Conservation (phyloP, 768 basidiomycete species). For the Daedaleopsis nitida region DNA sequence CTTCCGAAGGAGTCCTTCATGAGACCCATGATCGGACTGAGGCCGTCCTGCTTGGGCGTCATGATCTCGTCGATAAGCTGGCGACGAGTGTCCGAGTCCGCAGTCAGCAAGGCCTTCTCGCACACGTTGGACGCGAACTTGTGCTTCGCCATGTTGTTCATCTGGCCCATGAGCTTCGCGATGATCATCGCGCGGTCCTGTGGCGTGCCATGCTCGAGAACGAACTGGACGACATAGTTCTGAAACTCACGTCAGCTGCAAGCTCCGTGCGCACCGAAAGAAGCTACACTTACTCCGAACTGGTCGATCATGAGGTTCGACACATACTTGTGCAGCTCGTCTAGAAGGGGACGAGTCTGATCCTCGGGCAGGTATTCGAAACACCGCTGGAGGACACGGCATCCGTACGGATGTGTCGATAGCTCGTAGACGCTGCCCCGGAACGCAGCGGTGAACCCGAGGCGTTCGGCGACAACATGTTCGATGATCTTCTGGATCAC, state of each 20-base stretch:
- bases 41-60: constrained; percentile 60
- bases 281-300: constrained; percentile 67
- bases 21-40: constrained; percentile 64
- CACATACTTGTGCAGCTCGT: constrained; percentile 77
- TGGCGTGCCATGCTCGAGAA: constrained; percentile 77
- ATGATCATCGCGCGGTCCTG: constrained; percentile 72
- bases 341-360: constrained; percentile 69
- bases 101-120: constrained; percentile 81
- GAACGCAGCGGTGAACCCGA: constrained; percentile 76
- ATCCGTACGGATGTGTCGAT: constrained; percentile 89
- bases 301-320: constrained; percentile 83
- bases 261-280: background rate
- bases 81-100: constrained; percentile 64
- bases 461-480: constrained; percentile 71
- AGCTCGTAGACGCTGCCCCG: constrained; percentile 78
- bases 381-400: constrained; percentile 91
- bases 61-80: constrained; percentile 83
- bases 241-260: constrained; percentile 31
- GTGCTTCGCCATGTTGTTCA: constrained; percentile 79
- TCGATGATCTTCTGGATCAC: constrained; percentile 90
- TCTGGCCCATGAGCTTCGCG: constrained; percentile 69
- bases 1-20: constrained; percentile 92
- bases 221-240: constrained; percentile 96
- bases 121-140: constrained; percentile 97
- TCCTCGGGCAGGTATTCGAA: constrained; percentile 80